phyloP scores from a whole-genome alignment of 805 yeast genomes.

The Spathaspora boniae region DNA sequence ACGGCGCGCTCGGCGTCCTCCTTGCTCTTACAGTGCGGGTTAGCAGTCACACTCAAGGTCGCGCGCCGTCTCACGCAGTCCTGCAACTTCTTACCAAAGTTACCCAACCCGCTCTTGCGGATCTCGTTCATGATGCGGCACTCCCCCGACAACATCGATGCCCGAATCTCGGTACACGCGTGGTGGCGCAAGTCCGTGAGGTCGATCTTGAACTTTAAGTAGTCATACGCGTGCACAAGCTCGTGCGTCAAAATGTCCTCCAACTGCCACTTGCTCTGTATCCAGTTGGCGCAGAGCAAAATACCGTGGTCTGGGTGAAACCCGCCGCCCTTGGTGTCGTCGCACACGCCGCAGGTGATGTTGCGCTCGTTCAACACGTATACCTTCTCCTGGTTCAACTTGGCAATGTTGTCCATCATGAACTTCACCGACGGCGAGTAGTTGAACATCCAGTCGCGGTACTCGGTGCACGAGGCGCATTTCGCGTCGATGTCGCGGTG shows the following conservation, averaged over 20 bases:
- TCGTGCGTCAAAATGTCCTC: slow-evolving; percentile 94
- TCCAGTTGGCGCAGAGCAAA: slow-evolving; percentile 79
- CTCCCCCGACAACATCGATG: slow-evolving; percentile 90
- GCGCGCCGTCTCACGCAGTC: slow-evolving; percentile 90
- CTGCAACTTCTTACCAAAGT: slow-evolving; percentile 80
- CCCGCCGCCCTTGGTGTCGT: slow-evolving; percentile 83
- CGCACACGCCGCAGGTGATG: slow-evolving; percentile 79
- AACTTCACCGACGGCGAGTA: slow-evolving; percentile 84
- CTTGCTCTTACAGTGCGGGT: slow-evolving; percentile 73
- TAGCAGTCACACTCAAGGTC: slow-evolving; percentile 73
- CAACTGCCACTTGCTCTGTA: slow-evolving; percentile 68
- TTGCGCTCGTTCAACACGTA: slow-evolving; percentile 38
- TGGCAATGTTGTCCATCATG: slow-evolving; percentile 78
- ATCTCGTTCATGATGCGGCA: slow-evolving; percentile 89
- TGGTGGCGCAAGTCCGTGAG: slow-evolving; percentile 85
- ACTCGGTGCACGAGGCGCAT: slow-evolving; percentile 69
- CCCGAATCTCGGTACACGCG: slow-evolving; percentile 95
- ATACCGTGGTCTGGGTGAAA: slow-evolving; percentile 89
- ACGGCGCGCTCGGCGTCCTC: slow-evolving; percentile 79
- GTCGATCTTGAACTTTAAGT: slow-evolving; percentile 81
- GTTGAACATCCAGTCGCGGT: slow-evolving; percentile 73
- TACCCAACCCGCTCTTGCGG: slow-evolving; percentile 47
- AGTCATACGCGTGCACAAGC: slow-evolving; percentile 89
- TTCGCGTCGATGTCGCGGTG: slow-evolving; percentile 41
- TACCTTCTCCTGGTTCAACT: slow-evolving; percentile 48